These are phyloP conservation scores for Arabis hirsuta DNA, from an alignment of 345 rosid genomes.

Conservation along the genomic window DNA sequence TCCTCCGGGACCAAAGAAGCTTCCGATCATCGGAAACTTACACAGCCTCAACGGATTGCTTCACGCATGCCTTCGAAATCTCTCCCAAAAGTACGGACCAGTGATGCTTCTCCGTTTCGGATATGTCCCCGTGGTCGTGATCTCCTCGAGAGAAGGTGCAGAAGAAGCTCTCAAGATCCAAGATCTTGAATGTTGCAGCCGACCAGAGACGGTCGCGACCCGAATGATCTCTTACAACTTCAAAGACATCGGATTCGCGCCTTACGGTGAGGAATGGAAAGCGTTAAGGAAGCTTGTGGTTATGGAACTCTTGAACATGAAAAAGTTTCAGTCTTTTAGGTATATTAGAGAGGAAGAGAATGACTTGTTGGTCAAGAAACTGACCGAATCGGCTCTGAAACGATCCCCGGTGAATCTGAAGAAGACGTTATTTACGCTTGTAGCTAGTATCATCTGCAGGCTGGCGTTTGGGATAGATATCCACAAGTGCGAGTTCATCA, in stretches of 20 bases:
- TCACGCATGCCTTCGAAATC: constrained; percentile 40
- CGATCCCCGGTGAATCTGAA: constrained; percentile 40
- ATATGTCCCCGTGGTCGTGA: constrained; percentile 45
- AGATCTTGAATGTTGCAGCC: constrained; percentile 46
- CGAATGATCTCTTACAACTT: constrained; percentile 45
- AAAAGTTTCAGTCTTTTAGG: constrained; percentile 42
- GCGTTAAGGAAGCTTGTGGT: constrained; percentile 45
- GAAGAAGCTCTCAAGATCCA: constrained; percentile 44
- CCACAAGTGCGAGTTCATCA: constrained; percentile 29
- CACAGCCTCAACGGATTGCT: constrained; percentile 49
- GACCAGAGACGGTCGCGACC: constrained; percentile 40
- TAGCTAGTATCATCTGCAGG: constrained; percentile 44
- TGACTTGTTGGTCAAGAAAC: constrained; percentile 36
- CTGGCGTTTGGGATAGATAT: constrained; percentile 51
- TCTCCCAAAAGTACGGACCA: constrained; percentile 53
- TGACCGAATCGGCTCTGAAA: constrained; percentile 25
- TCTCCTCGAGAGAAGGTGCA: constrained; percentile 54
- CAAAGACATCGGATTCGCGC: constrained; percentile 47
- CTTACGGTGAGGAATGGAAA: constrained; percentile 54
- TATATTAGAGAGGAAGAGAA: constrained; percentile 47
- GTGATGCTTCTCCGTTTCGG: constrained; percentile 56
- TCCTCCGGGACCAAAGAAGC: constrained; percentile 48
- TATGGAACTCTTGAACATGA: constrained; percentile 41
- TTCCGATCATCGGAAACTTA: constrained; percentile 56
- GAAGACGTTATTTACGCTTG: constrained; percentile 36